Base-by-base conservation (phyloP, 768 basidiomycete genomes). In the Trametes punicea region DNA sequence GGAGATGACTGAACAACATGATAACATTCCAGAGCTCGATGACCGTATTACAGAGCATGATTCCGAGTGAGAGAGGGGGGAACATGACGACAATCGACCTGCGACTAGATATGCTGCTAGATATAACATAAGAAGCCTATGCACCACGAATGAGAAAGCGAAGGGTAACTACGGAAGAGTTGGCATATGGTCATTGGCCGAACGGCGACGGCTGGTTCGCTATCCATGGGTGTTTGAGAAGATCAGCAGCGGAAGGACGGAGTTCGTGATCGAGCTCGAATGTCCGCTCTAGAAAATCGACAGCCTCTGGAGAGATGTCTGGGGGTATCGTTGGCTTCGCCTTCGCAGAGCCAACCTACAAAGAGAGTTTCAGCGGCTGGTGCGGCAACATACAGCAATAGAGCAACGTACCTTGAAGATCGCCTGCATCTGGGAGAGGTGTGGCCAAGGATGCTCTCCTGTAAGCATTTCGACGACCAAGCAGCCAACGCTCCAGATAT, bases 351-450 rank as follows among this genome's bases (percentile, higher is more conserved):
- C 96, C 96, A 66, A 99, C 98, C 93, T 98, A 62, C 16, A 31
- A 6, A 0, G 4, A 9, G 15, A 2, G 21, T 18, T 36, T 44
- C 48, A 27, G 51, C 23, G 20, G 23, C 29, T 49, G 18, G 52
- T 29, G 33, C 51, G 45, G 15, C 27, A 55, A 16, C 26, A 6
- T 40, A 13, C 20, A 30, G 25, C 39, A 26, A 31, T 48, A 30
- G 42, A 27, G 33, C n/a, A 26, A 62, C 68, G 36, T 56, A 92
- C 95, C 79, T 93, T 92, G 79, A 97, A 99, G 61, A 99, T 97
- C 38, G 96, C 97, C 73, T 98, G 97, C 95, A 98, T 98, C 73
- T 98, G 97, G 5, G 88, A 94, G 38, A 98, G 78, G 61, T 95
- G 90, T 0, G 96, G 91, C 85, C 90, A 98, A 1, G 94, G 94